phyloP scores from a whole-genome alignment of 805 yeast species.

The Cyberlindnera veronae region DNA sequence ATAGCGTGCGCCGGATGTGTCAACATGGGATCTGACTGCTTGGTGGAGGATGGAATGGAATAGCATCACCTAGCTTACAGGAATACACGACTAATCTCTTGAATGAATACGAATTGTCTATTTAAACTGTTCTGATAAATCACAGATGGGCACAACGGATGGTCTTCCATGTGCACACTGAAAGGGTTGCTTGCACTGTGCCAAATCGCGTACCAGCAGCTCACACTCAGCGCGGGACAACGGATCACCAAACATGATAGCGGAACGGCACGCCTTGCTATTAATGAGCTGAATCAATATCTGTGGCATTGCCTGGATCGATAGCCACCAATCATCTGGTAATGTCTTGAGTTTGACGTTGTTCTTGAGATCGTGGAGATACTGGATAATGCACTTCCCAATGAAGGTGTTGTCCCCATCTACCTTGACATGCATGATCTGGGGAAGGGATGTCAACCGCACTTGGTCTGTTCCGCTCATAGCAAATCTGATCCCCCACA shows the following conservation, averaged over 20 bases:
- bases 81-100: no score
- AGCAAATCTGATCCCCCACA: constrained; percentile 44
- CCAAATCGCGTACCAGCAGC: constrained; percentile 39
- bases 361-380: constrained; percentile 39
- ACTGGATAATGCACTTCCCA: constrained; percentile 39
- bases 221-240: constrained; percentile 43
- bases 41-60: no score
- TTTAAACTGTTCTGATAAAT: constrained; percentile 12
- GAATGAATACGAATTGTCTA: no score
- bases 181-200: constrained; percentile 57
- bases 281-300: constrained; percentile 48
- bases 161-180: constrained; percentile 90
- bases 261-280: constrained; percentile 62
- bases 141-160: constrained; percentile 52
- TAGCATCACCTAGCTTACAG: no score
- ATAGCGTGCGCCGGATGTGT: no score
- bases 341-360: constrained; percentile 27
- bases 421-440: constrained; percentile 33
- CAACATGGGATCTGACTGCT: no score
- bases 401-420: constrained; percentile 30
- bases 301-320: constrained; percentile 44
- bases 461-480: constrained; percentile 12
- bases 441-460: constrained; percentile 42
- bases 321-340: constrained; percentile 36
- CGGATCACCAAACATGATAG: constrained; percentile 68